Conservation (phyloP, 768 basidiomycete genomes). For the Suillus decipiens region DNA sequence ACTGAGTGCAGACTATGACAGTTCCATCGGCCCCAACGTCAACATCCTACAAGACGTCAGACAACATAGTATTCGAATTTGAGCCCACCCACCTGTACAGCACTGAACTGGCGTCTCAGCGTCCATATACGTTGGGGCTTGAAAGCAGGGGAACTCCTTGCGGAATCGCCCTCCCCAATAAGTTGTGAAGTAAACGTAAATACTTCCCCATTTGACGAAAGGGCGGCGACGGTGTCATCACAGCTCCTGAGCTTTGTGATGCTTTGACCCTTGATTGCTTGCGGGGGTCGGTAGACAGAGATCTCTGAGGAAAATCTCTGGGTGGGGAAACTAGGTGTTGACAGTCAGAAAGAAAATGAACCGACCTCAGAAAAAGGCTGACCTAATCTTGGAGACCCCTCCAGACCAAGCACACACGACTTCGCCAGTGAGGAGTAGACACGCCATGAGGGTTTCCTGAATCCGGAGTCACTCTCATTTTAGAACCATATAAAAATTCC, state of each 20-base stretch:
- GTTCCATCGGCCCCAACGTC: conserved; percentile 86
- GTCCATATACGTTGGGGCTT: conserved; percentile 94
- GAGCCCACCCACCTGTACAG: conserved; percentile 59
- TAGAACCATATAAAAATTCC: not conserved
- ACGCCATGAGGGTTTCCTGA: conserved; percentile 82
- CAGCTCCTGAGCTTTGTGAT: conserved; percentile 81
- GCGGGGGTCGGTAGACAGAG: conserved; percentile 79
- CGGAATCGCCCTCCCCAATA: conserved; percentile 32
- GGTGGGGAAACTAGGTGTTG: conserved; percentile 61
- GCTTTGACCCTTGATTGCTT: conserved; percentile 64
- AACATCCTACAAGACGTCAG: conserved; percentile 63
- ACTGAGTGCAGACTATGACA: conserved; percentile 90
- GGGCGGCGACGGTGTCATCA: conserved; percentile 79
- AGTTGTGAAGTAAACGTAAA: conserved; percentile 70
- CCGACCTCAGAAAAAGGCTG: conserved; percentile 19
- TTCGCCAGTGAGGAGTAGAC: conserved; percentile 76
- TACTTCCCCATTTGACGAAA: conserved; percentile 87
- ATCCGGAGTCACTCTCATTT: not conserved
- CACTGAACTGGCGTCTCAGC: conserved; percentile 80
- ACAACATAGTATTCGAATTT: conserved; percentile 1
- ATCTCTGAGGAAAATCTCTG: conserved; percentile 78
- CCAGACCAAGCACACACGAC: conserved; percentile 86
- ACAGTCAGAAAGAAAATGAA: conserved; percentile 8
- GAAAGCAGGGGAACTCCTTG: conserved; percentile 32
- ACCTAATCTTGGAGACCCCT: conserved; percentile 74